Evolutionary conservation across 179 eudicot genomes (phyloP).

Genomic region (Heliamphora ciliata): DNA sequence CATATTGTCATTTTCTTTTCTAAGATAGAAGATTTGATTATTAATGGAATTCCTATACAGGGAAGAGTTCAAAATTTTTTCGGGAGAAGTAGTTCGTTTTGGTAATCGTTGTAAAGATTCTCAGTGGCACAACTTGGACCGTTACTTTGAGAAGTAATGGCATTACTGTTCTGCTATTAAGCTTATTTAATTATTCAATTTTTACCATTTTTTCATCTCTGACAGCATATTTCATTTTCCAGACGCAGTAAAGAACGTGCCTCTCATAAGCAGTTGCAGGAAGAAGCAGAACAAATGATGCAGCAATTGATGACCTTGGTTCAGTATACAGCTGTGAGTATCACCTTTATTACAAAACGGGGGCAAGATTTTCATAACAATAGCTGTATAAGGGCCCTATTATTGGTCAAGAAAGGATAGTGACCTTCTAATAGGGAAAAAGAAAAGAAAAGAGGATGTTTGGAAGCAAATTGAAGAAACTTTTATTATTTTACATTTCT

Average conservation of each 20-base stretch:
- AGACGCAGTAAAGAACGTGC: conserved; percentile 64
- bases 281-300: conserved; percentile 61
- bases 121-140: conserved; percentile 95
- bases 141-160: conserved; percentile 80
- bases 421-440: background rate
- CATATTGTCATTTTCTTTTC: background rate
- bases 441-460: background rate
- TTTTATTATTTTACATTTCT: background rate
- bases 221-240: conserved; percentile 2
- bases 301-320: conserved; percentile 65
- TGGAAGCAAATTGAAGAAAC: background rate
- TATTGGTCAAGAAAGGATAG: conserved; percentile 9
- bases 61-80: conserved; percentile 74
- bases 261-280: conserved; percentile 55
- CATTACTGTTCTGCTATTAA: background rate
- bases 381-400: background rate
- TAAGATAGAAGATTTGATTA: conserved; percentile 4
- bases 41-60: conserved; percentile 28
- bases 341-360: background rate
- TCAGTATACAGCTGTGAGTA: conserved; percentile 85
- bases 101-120: conserved; percentile 99
- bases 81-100: conserved; percentile 90
- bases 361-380: background rate
- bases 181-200: background rate
- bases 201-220: conserved; percentile 1